A percentile compares a stretch with the other conserved stretches of the same genome.
Evolutionary conservation across 1,139 yeast species (phyloP).

Genomic region (Arxiozyma slooffiae): DNA sequence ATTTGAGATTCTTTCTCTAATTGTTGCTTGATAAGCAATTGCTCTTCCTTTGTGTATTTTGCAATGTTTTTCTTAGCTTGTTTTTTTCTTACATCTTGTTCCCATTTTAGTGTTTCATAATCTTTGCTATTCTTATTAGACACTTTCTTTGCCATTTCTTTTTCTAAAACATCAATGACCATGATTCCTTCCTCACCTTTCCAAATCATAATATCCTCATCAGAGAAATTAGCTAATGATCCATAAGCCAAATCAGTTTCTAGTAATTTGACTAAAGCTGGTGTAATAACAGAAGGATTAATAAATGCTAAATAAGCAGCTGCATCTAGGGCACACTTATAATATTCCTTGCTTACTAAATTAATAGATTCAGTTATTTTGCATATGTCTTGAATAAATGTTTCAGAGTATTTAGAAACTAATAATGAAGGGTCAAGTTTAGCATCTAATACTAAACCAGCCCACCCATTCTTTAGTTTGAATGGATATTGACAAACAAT

Average conservation of each 20-base stretch:
- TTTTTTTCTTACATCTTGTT: slow-evolving; percentile 68
- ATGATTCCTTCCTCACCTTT: slow-evolving; percentile 56
- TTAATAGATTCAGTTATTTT: slow-evolving; percentile 22
- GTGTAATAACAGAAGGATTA: slow-evolving; percentile 50
- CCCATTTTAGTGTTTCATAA: slow-evolving; percentile 85
- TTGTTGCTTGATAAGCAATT: slow-evolving; percentile 49
- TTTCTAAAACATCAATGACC: slow-evolving; percentile 53
- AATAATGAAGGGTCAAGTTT: slow-evolving; percentile 56
- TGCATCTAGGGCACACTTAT: slow-evolving; percentile 41
- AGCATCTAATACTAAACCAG: slow-evolving; percentile 57
- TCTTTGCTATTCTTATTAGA: slow-evolving; percentile 64
- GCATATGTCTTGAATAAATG: slow-evolving; percentile 33
- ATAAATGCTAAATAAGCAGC: slow-evolving; percentile 63
- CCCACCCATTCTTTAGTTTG: slow-evolving; percentile 59
- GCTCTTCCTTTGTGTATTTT: slow-evolving; percentile 72
- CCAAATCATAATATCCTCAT: slow-evolving; percentile 52
- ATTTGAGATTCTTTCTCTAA: slow-evolving; percentile 49
- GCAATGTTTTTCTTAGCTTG: slow-evolving; percentile 46
- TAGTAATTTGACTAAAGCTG: slow-evolving; percentile 39
- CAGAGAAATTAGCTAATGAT: slow-evolving; percentile 30
- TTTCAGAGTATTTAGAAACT: slow-evolving; percentile 35
- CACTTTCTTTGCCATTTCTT: slow-evolving; percentile 32
- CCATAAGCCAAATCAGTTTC: slow-evolving; percentile 34
- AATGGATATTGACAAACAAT: slow-evolving; percentile 47
- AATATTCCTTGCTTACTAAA: slow-evolving; percentile 18